Evolutionary conservation across 2,329 filamentous ascomycete species (phyloP).

Genomic region (Penicillium sp.): DNA sequence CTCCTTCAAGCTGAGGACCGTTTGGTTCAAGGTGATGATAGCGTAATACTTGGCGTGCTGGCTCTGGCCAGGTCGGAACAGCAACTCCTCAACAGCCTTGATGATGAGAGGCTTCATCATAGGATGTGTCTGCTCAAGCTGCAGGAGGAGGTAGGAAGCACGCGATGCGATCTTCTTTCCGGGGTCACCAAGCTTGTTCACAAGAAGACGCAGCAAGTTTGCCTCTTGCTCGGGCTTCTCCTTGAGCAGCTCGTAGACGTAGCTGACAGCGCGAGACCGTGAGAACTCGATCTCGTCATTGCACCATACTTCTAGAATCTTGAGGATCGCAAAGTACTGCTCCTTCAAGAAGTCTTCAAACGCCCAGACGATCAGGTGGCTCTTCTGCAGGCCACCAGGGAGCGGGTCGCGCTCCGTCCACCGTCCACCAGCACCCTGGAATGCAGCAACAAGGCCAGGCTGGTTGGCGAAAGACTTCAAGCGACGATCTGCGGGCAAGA

Average conservation of each 20-base stretch:
- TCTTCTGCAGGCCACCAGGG: conserved; percentile 72
- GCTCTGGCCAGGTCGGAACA: conserved; percentile 85
- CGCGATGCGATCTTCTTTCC: conserved; percentile 95
- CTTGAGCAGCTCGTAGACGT: conserved; percentile 86
- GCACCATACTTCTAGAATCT: conserved; percentile 89
- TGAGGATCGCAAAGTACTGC: conserved; percentile 89
- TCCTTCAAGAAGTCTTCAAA: conserved; percentile 96
- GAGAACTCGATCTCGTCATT: conserved; percentile 95
- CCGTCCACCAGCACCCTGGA: conserved; percentile 63
- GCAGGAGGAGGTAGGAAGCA: conserved; percentile 89
- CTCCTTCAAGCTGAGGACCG: conserved; percentile 83
- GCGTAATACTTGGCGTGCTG: conserved; percentile 92
- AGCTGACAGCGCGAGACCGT: conserved; percentile 82
- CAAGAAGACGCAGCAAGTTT: conserved; percentile 84
- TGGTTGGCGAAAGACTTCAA: conserved; percentile 79
- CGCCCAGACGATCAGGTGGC: conserved; percentile 82
- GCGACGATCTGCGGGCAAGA: conserved; percentile 81
- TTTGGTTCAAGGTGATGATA: conserved; percentile 96
- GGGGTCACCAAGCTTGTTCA: conserved; percentile 95
- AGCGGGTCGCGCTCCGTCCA: conserved; percentile 74
- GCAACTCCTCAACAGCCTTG: conserved; percentile 80
- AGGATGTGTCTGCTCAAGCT: conserved; percentile 85
- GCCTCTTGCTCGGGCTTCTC: conserved; percentile 98
- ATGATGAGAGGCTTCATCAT: conserved; percentile 92
- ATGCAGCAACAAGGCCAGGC: conserved; percentile 70